Conservation (phyloP, 2,329 filamentous ascomycete species). For the Diaporthe vaccinii region DNA sequence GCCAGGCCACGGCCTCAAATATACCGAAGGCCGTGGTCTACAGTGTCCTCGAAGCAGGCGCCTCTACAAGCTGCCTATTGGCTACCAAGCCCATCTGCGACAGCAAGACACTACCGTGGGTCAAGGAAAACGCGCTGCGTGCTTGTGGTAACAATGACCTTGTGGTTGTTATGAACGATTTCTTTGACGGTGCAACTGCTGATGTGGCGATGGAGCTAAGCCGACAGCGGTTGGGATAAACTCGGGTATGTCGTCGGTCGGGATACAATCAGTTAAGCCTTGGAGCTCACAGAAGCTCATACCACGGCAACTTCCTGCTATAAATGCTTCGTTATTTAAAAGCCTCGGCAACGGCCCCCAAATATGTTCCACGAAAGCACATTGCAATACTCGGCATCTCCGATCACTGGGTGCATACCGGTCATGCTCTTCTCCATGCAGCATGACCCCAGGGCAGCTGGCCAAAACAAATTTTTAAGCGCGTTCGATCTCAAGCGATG, state of each 20-base stretch:
- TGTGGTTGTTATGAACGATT: conserved; percentile 65
- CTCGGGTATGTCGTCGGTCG: neutral
- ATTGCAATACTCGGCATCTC: neutral
- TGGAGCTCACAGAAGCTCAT: neutral
- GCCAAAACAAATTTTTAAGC: neutral
- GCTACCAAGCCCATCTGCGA: conserved; percentile 64
- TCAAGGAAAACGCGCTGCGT: conserved; percentile 55
- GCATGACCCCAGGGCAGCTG: neutral
- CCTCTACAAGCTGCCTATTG: conserved; percentile 58
- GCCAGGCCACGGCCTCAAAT: conserved; percentile 65
- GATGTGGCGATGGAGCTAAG: conserved; percentile 59
- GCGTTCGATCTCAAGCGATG: neutral
- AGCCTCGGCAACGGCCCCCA: too few species aligned
- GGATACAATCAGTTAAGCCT: too few species aligned
- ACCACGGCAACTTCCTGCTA: too few species aligned
- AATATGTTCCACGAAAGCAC: neutral
- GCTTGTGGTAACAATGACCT: conserved; percentile 55
- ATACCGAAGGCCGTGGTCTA: conserved; percentile 61
- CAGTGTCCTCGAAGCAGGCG: conserved; percentile 59
- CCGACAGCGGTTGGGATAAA: conserved; percentile 50
- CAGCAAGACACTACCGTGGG: conserved; percentile 61
- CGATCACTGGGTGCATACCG: neutral
- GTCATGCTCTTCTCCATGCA: neutral
- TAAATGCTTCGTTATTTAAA: neutral
- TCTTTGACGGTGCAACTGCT: conserved; percentile 63